phyloP scores from a whole-genome alignment of 2,329 filamentous ascomycete genomes.

The Microsporum ferrugineum region DNA sequence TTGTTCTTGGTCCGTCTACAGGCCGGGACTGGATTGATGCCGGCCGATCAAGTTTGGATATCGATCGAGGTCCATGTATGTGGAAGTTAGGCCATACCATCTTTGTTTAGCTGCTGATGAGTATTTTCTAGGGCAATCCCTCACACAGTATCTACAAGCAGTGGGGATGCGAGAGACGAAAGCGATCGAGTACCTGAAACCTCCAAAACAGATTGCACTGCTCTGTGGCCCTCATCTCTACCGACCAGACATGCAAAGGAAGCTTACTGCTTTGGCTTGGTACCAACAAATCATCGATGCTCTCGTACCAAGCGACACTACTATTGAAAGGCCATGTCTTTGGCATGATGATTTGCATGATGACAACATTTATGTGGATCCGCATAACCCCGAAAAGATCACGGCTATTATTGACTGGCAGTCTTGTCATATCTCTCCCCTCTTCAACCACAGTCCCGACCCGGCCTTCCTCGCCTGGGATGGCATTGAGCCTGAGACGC shows the following conservation, averaged over 20 bases:
- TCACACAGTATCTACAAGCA: constrained; percentile 19
- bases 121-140: constrained; percentile 17
- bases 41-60: constrained; percentile 18
- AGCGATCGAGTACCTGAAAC: constrained; percentile 17
- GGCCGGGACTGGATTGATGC: constrained; percentile 22
- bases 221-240: constrained; percentile 24
- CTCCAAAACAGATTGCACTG: constrained; percentile 20
- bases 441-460: constrained; percentile 22
- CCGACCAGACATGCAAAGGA: constrained; percentile 19
- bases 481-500: constrained; percentile 17
- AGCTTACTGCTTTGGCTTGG: constrained; percentile 18
- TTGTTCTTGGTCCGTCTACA: constrained; percentile 21
- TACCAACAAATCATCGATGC: constrained; percentile 18
- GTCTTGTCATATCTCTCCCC: constrained; percentile 21
- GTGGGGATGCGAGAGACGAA: constrained; percentile 18
- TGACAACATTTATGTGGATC: constrained; percentile 26
- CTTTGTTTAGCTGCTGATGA: constrained; percentile 15
- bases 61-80: constrained; percentile 22
- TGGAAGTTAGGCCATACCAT: constrained; percentile 5
- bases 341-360: constrained; percentile 21
- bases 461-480: constrained; percentile 21
- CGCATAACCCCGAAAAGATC: constrained; percentile 18
- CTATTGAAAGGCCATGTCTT: constrained; percentile 14
- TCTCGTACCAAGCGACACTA: constrained; percentile 18
- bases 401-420: constrained; percentile 26